Evolutionary conservation across 2,329 filamentous ascomycete genomes (phyloP), one percentile per base, ranked within the genome.

Genomic region (Juglanconis oblonga): DNA sequence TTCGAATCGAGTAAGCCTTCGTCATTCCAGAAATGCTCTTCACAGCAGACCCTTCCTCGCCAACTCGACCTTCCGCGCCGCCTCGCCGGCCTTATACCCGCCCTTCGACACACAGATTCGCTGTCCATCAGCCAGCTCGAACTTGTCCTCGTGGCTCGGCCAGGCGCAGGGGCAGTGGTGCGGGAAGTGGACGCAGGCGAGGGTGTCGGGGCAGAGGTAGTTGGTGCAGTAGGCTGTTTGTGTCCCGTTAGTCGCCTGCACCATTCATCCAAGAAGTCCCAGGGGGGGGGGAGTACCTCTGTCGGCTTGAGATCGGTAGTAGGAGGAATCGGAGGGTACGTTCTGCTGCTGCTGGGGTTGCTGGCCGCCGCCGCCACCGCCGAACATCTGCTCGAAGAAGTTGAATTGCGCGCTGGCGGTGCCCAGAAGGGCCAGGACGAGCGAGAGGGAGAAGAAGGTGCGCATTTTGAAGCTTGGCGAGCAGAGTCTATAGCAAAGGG

Each of bases 331-430:
- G 70, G 91, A 96, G 2, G 91, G 84, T 33, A 90, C 91, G 73
- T 97, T 95, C 69, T 91, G 88, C 32, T 85, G 85, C 66, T 87
- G 81, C 58, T 85, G 83, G 50, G 78, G 73, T 52, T 83, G 75
- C 65, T 86, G 82, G 59, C 52, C 72, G 50, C 72, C 73, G 63
- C 77, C 76, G 62, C 81, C 80, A 66, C 85, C 85, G 67, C 86
- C 83, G 74, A 99, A 98, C 91, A 98, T 97, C 69, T 98, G 92
- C 73, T 97, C 93, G 77, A 98, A 99, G 84, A 99, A 97, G 72
- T 91, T 89, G 74, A 98, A 98, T 76, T 98, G 94, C 10, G 91
- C 91, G 59, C 83, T 78, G 4, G 81, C 86, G 14, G 85, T 75
- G 63, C 84, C 76, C 61, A 91, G 71, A 33, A 92, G 73, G 53